These are phyloP conservation scores for Solanum rostratum DNA, from an alignment of 257 asterid genomes.

Conservation along the genomic window DNA sequence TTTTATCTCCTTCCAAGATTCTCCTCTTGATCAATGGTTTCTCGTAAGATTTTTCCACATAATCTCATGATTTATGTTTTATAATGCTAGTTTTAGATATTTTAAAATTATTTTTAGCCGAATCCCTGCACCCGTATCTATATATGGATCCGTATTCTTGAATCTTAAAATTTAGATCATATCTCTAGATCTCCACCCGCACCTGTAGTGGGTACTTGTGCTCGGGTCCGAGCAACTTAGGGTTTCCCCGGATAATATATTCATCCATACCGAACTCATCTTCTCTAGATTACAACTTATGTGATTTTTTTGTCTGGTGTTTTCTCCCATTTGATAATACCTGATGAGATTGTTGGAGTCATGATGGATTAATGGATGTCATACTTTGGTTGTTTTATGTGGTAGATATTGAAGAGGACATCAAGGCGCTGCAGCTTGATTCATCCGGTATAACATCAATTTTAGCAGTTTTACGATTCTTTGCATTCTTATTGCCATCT, in stretches of 20 bases:
- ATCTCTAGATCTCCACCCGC: no score
- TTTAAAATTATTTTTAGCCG: no score
- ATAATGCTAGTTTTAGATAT: no score
- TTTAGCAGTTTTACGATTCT: not conserved
- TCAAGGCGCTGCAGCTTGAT: constrained; percentile 84
- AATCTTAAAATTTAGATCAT: no score
- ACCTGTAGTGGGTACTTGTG: no score
- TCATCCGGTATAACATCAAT: constrained; percentile 42
- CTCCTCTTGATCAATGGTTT: no score
- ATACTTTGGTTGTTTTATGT: not conserved
- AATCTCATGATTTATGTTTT: no score
- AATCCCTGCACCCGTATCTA: no score
- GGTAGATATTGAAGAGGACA: constrained; percentile 77
- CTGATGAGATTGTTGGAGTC: not conserved
- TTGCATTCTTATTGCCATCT: not conserved
- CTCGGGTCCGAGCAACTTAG: no score
- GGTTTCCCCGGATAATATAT: not conserved
- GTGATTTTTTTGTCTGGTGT: not conserved
- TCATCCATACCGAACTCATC: not conserved
- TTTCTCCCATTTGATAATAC: not conserved
- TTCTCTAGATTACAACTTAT: not conserved
- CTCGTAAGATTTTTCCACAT: no score
- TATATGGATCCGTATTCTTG: no score
- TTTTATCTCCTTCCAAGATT: no score
- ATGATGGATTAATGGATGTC: not conserved